Percentiles rank a stretch among this genome's conserved stretches.
These are phyloP conservation scores for Eucalyptus decipiens DNA, from an alignment of 345 rosid genomes.

Conservation along the genomic window DNA sequence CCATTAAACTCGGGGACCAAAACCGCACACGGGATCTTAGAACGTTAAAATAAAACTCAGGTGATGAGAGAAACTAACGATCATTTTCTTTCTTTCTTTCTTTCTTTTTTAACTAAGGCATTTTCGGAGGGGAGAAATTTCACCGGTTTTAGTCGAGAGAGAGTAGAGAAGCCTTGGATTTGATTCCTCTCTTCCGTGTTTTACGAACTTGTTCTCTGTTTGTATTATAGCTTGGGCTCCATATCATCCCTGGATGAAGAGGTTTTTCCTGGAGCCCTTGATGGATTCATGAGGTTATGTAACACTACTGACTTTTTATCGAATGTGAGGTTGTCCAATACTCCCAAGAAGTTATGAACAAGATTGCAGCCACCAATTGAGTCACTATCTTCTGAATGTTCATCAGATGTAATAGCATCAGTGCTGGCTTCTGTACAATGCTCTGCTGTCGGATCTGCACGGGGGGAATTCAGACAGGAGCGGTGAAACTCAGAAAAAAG, in stretches of 20 bases:
- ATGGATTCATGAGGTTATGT: not conserved
- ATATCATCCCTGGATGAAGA: not conserved
- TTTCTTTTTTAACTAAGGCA: not conserved
- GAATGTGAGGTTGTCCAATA: not conserved
- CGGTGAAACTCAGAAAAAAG: not conserved
- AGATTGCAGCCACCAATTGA: not conserved
- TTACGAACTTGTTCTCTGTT: not conserved
- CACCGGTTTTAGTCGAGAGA: not conserved
- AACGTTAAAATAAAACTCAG: not conserved
- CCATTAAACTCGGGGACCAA: not conserved
- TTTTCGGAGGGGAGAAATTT: not conserved
- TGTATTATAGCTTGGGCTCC: not conserved
- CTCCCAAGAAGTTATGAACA: not conserved
- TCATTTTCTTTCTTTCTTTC: not conserved
- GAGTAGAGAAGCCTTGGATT: not conserved
- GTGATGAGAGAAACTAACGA: not conserved
- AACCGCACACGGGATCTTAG: not conserved
- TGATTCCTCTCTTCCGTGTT: not conserved
- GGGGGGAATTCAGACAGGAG: not conserved
- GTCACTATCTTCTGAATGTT: not conserved
- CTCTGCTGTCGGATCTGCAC: not conserved
- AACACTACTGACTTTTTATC: not conserved
- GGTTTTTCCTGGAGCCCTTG: not conserved
- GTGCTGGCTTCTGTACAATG: not conserved
- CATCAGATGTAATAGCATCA: not conserved